Base-by-base conservation (phyloP, 2,329 filamentous ascomycete genomes). In the Colletotrichum coccodes region DNA sequence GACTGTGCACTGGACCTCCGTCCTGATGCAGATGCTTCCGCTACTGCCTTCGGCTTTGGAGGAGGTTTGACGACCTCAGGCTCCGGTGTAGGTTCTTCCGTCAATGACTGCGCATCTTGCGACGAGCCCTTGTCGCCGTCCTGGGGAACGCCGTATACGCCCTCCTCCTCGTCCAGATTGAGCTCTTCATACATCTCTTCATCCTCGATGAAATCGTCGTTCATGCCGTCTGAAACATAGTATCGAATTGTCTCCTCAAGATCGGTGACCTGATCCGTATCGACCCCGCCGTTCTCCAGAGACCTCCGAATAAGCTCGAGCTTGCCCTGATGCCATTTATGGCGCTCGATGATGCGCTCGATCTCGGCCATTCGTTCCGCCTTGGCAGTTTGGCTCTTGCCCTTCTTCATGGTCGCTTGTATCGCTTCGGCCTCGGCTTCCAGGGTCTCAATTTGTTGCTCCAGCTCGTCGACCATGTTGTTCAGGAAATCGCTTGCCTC, bases 241-340 rank as follows among this genome's bases (percentile, higher is more conserved):
- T 98, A 98, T 75, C 91, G 91, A 79, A 99, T 98, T 78, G 90
- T 92, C 74, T 98, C 95, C 79, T 98, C 94, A 61, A 98, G 84
- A 2, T 96, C 93, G 72, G 90, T 91, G 73, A 99, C 95, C 78
- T 96, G 91, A 6, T 95, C 93, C 23, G 92, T 88, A 66, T 98
- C 95, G 73, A 98, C 89, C 71, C 92, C 94, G 65, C 94, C 95
- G 77, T 99, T 99, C 78, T 98, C 95, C 73, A 99, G 84, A 32
- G 94, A 93, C 73, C 96, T 90, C 75, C 95, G 90, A 76, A 98
- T 90, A 67, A 98, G 86, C 81, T 99, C 96, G 71, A 99, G 86
- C 79, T 97, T 97, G 72, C 90, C 90, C 77, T 97, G 93, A 78
- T 99, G 96, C 93, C 94, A 98, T 81, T 97, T 98, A 85, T 98